Percentiles rank a stretch among this genome's conserved stretches.
Evolutionary conservation across 768 basidiomycete species (phyloP).

Genomic region (Coprinopsis cinerea): DNA sequence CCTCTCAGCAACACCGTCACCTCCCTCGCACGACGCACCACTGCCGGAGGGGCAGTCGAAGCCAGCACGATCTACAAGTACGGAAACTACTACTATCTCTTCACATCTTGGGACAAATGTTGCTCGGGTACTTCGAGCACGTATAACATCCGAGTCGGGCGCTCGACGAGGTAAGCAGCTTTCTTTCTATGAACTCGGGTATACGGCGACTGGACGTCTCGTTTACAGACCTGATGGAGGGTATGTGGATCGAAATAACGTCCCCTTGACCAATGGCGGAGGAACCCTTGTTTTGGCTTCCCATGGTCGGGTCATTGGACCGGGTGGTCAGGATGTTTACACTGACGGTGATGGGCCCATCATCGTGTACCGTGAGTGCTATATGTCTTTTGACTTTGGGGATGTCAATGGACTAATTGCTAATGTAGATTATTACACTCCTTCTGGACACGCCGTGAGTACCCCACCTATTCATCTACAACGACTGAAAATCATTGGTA

Average conservation of each 20-base stretch:
- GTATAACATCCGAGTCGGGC: slow-evolving; percentile 55
- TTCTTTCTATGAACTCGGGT: background rate
- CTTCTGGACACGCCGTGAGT: slow-evolving; percentile 37
- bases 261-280: slow-evolving; percentile 40
- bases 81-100: slow-evolving; percentile 46
- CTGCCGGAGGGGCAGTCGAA: slow-evolving; percentile 41
- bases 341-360: slow-evolving; percentile 39
- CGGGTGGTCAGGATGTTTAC: slow-evolving; percentile 50
- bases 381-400: background rate
- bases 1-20: slow-evolving; percentile 32
- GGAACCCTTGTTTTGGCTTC: slow-evolving; percentile 45
- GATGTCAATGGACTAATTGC: background rate
- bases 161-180: slow-evolving; percentile 34
- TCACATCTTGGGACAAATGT: slow-evolving; percentile 51
- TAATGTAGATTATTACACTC: slow-evolving; percentile 43
- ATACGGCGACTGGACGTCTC: background rate
- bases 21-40: slow-evolving; percentile 40
- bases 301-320: slow-evolving; percentile 42
- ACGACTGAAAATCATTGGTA: background rate
- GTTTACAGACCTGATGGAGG: slow-evolving; percentile 32
- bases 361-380: slow-evolving; percentile 43
- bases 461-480: background rate
- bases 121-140: slow-evolving; percentile 46
- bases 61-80: slow-evolving; percentile 40
- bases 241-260: slow-evolving; percentile 43